phyloP scores from a whole-genome alignment of 2,329 filamentous ascomycete species.

The Aspergillus alliaceus region DNA sequence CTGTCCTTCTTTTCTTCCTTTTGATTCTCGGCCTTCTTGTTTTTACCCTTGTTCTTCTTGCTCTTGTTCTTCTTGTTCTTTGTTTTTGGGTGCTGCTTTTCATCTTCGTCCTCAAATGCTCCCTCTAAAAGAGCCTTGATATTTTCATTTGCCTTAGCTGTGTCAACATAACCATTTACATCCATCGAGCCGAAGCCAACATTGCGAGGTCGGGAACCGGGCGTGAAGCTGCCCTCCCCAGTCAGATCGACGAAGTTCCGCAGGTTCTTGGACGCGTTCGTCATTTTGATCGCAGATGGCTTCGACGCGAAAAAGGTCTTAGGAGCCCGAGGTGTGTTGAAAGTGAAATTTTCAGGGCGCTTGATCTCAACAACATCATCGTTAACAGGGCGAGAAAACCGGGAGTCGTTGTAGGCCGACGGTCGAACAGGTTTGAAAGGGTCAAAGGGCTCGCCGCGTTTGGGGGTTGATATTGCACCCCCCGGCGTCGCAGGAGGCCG shows the following conservation, averaged over 20 bases:
- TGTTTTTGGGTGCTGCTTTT: slow-evolving; percentile 42
- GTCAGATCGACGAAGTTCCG: slow-evolving; percentile 53
- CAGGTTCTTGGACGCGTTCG: slow-evolving; percentile 44
- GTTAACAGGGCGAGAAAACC: slow-evolving; percentile 22
- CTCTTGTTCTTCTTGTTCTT: slow-evolving; percentile 15
- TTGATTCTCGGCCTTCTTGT: slow-evolving; percentile 20
- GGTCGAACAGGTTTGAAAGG: slow-evolving; percentile 41
- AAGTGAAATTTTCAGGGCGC: slow-evolving; percentile 50
- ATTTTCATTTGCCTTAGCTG: slow-evolving; percentile 52
- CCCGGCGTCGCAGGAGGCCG: slow-evolving; percentile 21
- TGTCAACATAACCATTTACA: slow-evolving; percentile 52
- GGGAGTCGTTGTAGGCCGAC: slow-evolving; percentile 36
- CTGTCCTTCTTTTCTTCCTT: slow-evolving; percentile 23
- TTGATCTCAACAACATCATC: slow-evolving; percentile 46
- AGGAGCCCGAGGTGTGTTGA: slow-evolving; percentile 51
- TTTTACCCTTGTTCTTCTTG: slow-evolving; percentile 18
- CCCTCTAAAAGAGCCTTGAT: slow-evolving; percentile 53
- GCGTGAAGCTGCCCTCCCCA: slow-evolving; percentile 47
- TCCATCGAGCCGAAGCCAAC: slow-evolving; percentile 56
- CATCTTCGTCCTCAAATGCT: slow-evolving; percentile 52
- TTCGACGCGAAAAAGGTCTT: slow-evolving; percentile 56
- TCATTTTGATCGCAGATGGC: slow-evolving; percentile 39
- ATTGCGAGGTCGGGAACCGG: slow-evolving; percentile 46
- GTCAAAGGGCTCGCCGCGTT: slow-evolving; percentile 35
- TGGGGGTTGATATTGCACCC: slow-evolving; percentile 20